These are phyloP conservation scores for Termitomyces sp. DNA, from an alignment of 768 basidiomycete species.

Conservation along the genomic window DNA sequence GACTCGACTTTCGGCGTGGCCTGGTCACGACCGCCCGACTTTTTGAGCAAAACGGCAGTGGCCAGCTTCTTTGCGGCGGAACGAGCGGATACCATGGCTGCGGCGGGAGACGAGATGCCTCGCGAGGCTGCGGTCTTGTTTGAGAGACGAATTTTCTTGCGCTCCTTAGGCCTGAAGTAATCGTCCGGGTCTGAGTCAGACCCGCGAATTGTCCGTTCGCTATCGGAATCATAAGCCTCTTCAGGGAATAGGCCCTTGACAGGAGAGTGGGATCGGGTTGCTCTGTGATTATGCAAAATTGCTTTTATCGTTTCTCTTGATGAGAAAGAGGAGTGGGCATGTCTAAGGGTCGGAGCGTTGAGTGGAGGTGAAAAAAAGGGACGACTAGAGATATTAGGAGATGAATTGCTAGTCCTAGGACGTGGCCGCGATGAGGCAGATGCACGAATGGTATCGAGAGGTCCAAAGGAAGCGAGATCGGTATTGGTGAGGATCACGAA, in stretches of 20 bases:
- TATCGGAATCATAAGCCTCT: slow-evolving; percentile 10
- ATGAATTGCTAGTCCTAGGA: slow-evolving; percentile 14
- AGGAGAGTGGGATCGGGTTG: slow-evolving; percentile 23
- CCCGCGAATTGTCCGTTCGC: slow-evolving; percentile 9
- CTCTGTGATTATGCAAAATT: slow-evolving; percentile 17
- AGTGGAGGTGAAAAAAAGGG: slow-evolving; percentile 8
- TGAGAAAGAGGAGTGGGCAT: slow-evolving; percentile 3
- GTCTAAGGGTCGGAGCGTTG: slow-evolving; percentile 1
- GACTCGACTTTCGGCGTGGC: neutral
- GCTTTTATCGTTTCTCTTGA: slow-evolving; percentile 8
- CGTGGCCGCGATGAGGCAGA: slow-evolving; percentile 16
- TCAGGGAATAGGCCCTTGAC: slow-evolving; percentile 24
- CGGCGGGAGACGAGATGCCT: neutral
- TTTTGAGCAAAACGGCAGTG: neutral
- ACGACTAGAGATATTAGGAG: slow-evolving; percentile 19
- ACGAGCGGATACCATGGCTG: neutral
- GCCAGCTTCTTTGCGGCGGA: neutral
- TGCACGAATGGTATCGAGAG: slow-evolving; percentile 38
- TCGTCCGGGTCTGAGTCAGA: slow-evolving; percentile 6
- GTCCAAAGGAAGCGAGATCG: slow-evolving; percentile 29
- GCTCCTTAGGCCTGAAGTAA: slow-evolving; percentile 2
- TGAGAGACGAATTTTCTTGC: neutral
- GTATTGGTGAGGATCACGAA: slow-evolving; percentile 33
- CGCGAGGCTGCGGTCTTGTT: neutral
- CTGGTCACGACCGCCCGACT: neutral